Evolutionary conservation across 176 grass and related monocot genomes (phyloP), one percentile per base, ranked within the genome.

Genomic region (Triticum aestivum): DNA sequence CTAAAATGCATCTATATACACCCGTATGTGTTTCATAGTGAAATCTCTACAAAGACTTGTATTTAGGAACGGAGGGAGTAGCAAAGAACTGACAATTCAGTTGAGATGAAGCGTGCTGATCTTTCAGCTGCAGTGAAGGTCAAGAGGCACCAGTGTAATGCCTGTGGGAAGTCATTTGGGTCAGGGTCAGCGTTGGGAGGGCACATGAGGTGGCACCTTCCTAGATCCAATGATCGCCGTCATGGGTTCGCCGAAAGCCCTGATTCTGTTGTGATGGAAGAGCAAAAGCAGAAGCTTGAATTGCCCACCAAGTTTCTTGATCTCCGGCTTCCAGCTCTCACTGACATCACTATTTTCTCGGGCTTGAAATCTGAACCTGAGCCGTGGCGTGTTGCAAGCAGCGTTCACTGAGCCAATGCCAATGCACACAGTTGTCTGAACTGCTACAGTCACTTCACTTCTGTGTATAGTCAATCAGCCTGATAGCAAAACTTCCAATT

Each of bases 171-270:
- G 83, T 64, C 51, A 70, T 80, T 90, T 78, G 37, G 71, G 30
- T 90, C 88, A 73, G 86, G 84, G 23, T 61, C 80, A 30, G 88
- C 88, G 47, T 86, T 88, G n/a, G 92, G 83, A 24, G 83, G 92
- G 68, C 92, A 90, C 75, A 82, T 77, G 75, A 83, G 59, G 76
- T 26, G n/a, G 26, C 81, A 78, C 41, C 63, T 76, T 20, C 49
- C 27, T 18, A 77, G 37, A 8, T 42, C 65, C 66, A 78, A 77
- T 54, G 17, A 77, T 54, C 11, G 26, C 18, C 54, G 6, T 11
- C 6, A 69, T 13, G 32, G 58, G 4, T 24, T 54, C 54, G 32
- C 33, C 64, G 58, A 80, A 23, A 11, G 78, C 30, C 30, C 79
- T 87, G 21, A 39, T 41, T 86, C 65, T 82, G 38, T 51, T 78